phyloP scores from a whole-genome alignment of 2,329 filamentous ascomycete genomes.

The Scytalidium lignicola region DNA sequence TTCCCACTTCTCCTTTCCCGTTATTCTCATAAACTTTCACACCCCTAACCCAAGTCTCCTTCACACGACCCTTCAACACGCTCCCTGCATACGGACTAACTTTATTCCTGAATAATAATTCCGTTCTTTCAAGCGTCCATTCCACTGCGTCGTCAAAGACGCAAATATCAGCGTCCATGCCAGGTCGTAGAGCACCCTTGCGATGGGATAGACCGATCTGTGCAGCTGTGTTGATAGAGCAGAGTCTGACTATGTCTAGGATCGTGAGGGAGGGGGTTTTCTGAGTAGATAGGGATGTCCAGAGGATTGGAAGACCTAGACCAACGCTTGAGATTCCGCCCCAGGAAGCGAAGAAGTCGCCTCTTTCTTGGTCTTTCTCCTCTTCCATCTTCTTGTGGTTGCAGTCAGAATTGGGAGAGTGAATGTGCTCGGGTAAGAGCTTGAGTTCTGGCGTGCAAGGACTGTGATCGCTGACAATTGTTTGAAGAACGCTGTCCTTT shows the following conservation, averaged over 20 bases:
- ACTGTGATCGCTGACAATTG: conserved; percentile 91
- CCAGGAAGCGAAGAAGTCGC: conserved; percentile 96
- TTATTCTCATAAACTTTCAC: conserved; percentile 24
- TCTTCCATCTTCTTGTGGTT: conserved; percentile 18
- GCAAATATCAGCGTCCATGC: conserved; percentile 85
- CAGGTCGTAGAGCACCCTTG: conserved; percentile 77
- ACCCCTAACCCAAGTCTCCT: conserved; percentile 28
- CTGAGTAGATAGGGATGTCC: conserved; percentile 22
- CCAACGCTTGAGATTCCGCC: conserved; percentile 94
- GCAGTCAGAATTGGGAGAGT: conserved; percentile 13
- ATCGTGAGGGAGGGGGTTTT: conserved; percentile 34
- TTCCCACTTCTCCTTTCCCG: conserved; percentile 6
- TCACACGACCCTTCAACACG: conserved; percentile 49
- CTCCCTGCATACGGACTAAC: conserved; percentile 48
- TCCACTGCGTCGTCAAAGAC: conserved; percentile 82
- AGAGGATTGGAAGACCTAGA: conserved; percentile 83
- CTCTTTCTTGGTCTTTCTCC: conserved; percentile 41
- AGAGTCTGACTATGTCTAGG: conserved; percentile 78
- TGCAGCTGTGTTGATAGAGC: conserved; percentile 76
- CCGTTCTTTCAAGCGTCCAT: conserved; percentile 68
- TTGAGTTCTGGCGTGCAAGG: conserved; percentile 95
- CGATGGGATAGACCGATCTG: conserved; percentile 79
- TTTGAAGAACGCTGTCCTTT: conserved; percentile 75
- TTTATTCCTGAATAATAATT: conserved; percentile 65
- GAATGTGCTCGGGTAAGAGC: conserved; percentile 66